Evolutionary conservation across 345 rosid genomes (phyloP).

Genomic region (Boechera stricta): DNA sequence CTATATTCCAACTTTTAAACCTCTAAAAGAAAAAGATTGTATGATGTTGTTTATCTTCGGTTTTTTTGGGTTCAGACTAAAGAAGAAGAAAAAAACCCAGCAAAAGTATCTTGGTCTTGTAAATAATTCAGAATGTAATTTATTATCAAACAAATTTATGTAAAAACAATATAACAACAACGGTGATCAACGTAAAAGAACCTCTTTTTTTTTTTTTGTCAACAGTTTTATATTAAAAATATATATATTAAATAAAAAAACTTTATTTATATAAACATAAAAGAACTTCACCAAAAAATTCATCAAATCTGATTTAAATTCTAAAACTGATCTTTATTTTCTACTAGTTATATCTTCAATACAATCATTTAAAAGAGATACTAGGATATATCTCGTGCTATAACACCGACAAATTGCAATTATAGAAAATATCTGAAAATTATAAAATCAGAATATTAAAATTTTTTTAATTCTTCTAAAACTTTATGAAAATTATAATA

Average conservation of each 20-base stretch:
- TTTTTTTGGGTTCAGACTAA: neutral
- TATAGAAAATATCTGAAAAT: too few relatives aligned
- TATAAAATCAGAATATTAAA: too few relatives aligned
- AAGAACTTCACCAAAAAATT: neutral
- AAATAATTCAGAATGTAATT: neutral
- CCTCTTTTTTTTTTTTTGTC: too few relatives aligned
- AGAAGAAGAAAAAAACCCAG: neutral
- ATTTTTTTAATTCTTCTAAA: too few relatives aligned
- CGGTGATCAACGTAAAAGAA: too few relatives aligned
- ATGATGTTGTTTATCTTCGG: neutral
- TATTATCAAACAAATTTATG: neutral
- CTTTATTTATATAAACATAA: neutral
- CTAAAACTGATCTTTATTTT: neutral
- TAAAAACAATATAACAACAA: too few relatives aligned
- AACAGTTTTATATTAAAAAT: too few relatives aligned
- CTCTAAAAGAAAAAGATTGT: neutral
- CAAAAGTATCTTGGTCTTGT: neutral
- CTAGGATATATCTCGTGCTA: too few relatives aligned
- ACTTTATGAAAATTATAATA: too few relatives aligned
- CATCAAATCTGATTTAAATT: neutral
- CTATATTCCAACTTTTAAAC: neutral
- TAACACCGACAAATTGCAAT: too few relatives aligned
- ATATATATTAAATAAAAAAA: too few relatives aligned
- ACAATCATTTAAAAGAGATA: neutral
- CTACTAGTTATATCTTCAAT: neutral